Evolutionary conservation across 192 early-diverging fungal genomes (phyloP), one percentile per base, ranked within the genome.

Genomic region (Spinellus fusiger): DNA sequence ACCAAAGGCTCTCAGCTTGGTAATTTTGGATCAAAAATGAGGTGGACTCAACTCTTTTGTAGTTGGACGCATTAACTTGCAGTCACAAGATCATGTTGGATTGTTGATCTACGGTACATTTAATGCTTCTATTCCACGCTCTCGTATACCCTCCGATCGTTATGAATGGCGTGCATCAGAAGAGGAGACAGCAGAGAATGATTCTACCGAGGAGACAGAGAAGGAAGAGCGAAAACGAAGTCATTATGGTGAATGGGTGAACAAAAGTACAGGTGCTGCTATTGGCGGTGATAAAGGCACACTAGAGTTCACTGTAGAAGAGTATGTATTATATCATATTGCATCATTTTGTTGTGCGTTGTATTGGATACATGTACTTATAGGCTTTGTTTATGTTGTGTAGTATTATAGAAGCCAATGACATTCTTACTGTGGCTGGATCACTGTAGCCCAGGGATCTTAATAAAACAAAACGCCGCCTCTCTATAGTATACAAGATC

Each of bases 61-160:
- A 89, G 88, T 77, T 29, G 90, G 88, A 48, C 75, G 85, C 6
- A 93, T 98, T 64, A 98, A 93, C 74, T 85, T 95, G 51, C 91
- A 95, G 49, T 95, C 93, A 47, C 80, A 89, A 5, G 92, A 94
- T 70, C 95, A 98, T 60, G 89, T 98, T 67, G 95, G 94, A 65
- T 76, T 95, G 25, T 79, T 98, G 47, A 79, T 98, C 51, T 92
- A 94, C 72, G 89, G 92, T 38, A 88, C 93, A 7, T 95, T 98
- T 78, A 98, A 98, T 63, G 95, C 94, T 22, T 94, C 93, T 15
- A 96, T 98, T 34, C 86, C 95, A 4, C 79, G 86, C 15, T 86
- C 87, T 54, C 77, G 85, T 58, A 90, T 98, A 38, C 88, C 86
- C 27, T 74, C 81, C 56, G 73, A 75, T 56, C 84, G 80, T 68